Conservation (phyloP, 2,329 filamentous ascomycete species). For the Colletotrichum phormii region DNA sequence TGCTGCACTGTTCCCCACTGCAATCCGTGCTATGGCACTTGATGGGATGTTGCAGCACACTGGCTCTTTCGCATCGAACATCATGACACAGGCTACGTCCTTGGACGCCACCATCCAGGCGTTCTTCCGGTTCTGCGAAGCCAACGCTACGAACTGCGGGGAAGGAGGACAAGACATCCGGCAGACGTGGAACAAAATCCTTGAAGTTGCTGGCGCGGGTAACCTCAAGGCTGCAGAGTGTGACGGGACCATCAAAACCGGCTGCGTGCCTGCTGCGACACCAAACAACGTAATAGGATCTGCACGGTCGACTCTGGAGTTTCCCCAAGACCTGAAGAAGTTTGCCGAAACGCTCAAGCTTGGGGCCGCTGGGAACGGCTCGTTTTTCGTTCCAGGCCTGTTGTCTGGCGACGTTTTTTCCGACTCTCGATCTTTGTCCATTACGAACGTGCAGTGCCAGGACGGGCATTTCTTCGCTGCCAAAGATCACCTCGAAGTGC, state of each 20-base stretch:
- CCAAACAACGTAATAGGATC: slow-evolving; percentile 17
- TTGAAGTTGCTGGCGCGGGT: slow-evolving; percentile 17
- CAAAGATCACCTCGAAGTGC: slow-evolving; percentile 18
- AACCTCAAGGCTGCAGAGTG: slow-evolving; percentile 23
- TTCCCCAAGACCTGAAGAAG: background rate
- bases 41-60: slow-evolving; percentile 33
- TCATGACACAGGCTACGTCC: slow-evolving; percentile 32
- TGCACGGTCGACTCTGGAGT: slow-evolving; percentile 20
- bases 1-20: slow-evolving; percentile 11
- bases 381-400: background rate
- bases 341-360: slow-evolving; percentile 3
- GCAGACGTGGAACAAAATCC: slow-evolving; percentile 16
- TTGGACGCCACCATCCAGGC: slow-evolving; percentile 30
- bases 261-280: slow-evolving; percentile 10
- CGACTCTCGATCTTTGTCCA: background rate
- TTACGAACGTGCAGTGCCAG: slow-evolving; percentile 25
- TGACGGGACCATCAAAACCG: slow-evolving; percentile 23
- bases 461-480: slow-evolving; percentile 32
- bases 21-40: slow-evolving; percentile 26
- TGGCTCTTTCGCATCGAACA: slow-evolving; percentile 20
- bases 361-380: slow-evolving; percentile 15
- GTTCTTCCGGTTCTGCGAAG: slow-evolving; percentile 29
- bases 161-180: slow-evolving; percentile 19
- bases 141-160: slow-evolving; percentile 13
- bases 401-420: slow-evolving; percentile 11